These are phyloP conservation scores for Backusella circina DNA, from an alignment of 192 early-diverging fungal genomes.

Conservation along the genomic window DNA sequence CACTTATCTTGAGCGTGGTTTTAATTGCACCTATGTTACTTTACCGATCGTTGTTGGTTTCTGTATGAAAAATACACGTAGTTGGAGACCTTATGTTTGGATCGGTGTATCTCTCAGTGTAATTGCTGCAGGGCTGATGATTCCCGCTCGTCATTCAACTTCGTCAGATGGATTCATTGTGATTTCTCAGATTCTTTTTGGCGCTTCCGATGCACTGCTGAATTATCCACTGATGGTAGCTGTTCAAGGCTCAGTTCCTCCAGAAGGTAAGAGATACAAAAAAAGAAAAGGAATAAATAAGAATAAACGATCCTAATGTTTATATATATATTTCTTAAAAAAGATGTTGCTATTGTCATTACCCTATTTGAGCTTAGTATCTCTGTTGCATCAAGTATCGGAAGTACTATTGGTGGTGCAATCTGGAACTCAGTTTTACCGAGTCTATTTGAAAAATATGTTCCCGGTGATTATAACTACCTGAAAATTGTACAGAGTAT, in stretches of 20 bases:
- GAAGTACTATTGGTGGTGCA: conserved; percentile 16
- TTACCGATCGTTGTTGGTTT: conserved; percentile 11
- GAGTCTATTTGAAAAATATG: conserved; percentile 3
- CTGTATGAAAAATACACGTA: conserved; percentile 2
- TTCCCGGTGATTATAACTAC: conserved; percentile 18
- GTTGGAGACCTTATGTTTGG: conserved; percentile 15
- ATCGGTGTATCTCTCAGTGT: conserved; percentile 12
- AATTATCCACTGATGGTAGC: conserved; percentile 5
- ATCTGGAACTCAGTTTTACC: conserved; percentile 22
- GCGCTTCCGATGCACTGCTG: conserved; percentile 11
- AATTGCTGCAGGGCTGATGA: conserved; percentile 21
- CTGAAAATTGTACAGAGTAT: conserved; percentile 5
- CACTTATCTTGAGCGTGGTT: conserved; percentile 15
- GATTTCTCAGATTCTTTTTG: conserved; percentile 12
- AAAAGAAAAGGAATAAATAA: neutral
- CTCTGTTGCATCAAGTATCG: conserved; percentile 10
- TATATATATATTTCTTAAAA: neutral
- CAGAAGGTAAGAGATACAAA: neutral
- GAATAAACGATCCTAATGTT: neutral
- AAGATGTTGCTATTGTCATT: conserved; percentile 27
- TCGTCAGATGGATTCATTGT: conserved; percentile 20
- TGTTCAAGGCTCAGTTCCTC: conserved; percentile 17
- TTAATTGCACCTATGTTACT: conserved; percentile 5
- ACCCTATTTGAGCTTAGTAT: conserved; percentile 17
- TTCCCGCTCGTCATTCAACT: conserved; percentile 16